Base-by-base conservation (phyloP, 2,329 filamentous ascomycete species). In the Aspergillus sp. region DNA sequence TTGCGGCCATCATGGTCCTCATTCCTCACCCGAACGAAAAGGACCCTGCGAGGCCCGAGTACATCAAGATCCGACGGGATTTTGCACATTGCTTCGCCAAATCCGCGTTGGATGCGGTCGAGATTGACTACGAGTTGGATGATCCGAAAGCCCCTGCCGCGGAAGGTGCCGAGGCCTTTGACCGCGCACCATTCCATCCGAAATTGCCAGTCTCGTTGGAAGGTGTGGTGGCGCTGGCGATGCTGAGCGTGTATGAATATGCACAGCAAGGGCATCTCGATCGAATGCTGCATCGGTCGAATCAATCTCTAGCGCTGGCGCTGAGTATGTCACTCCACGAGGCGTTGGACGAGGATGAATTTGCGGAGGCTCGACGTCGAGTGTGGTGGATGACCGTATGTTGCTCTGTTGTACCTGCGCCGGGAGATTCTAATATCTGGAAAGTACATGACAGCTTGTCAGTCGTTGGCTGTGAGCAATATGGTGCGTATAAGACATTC, bases 391-490 rank as follows among this genome's bases (percentile, higher is more conserved):
- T 71, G 65, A 67, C 67, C 47, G 69, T 71, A 49, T 18, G 57
- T 61, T 20, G 14, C 6, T 49, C 24, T 16, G 12, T 31, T 42
- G 31, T 20, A 9, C 5, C 29, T 45, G 5, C 2, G 14, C 36
- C 7, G 24, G 31, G 24, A 11, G 26, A 24, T 12, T 20, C 47
- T 60, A 49, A 66, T 60, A 4, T 51, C 36, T 24, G 9, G 2
- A 14, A 29, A 81, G 72, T 84, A 84, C 59, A 76, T 82, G 16
- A 80, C 77, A 59, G 78, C 79, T 5, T 82, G 80, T 47, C 82
- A 85, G 65, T 79, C 76, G 11, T 78, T 80, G 1, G 82, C 84
- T 55, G 80, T 84, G 22, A 82, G 79, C 69, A 82, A 80, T 57
- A 78, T 76, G 61, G 79, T 81, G 74, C 61, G 73, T 62, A 50